Conservation (phyloP, 1,284 basidiomycete genomes). For the Amylostereum areolatum region DNA sequence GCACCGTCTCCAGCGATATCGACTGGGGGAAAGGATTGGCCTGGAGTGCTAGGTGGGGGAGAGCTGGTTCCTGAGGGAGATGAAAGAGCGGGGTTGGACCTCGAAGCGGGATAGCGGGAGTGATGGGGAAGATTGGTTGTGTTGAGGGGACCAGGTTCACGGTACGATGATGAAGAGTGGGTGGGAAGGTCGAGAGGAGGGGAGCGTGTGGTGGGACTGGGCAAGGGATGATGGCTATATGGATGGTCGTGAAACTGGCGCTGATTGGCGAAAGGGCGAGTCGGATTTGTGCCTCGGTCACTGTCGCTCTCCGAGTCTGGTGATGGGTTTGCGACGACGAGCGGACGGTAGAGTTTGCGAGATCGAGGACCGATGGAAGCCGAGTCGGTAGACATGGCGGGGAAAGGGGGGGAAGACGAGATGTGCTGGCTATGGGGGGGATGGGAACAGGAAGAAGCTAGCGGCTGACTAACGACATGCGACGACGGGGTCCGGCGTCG, state of each 20-base stretch:
- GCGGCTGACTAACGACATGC: too few relatives aligned
- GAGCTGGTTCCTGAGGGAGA: constrained; percentile 64
- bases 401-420: constrained; percentile 7
- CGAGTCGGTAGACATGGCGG: constrained; percentile 38
- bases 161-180: constrained; percentile 20
- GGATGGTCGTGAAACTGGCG: constrained; percentile 14
- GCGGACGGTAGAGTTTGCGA: constrained; percentile 18
- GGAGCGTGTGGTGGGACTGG: constrained; percentile 5
- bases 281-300: constrained; percentile 27
- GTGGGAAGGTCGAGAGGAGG: constrained; percentile 13
- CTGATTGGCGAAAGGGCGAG: constrained; percentile 4
- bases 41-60: constrained; percentile 62
- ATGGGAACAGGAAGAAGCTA: constrained; percentile 5
- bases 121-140: constrained; percentile 30
- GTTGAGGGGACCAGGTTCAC: constrained; percentile 20
- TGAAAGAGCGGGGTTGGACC: constrained; percentile 47
- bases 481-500: too few relatives aligned
- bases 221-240: constrained; percentile 11
- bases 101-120: constrained; percentile 29
- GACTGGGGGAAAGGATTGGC: constrained; percentile 37
- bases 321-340: constrained; percentile 57
- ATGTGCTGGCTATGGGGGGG: constrained; percentile 8
- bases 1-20: constrained; percentile 34
- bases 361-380: constrained; percentile 26
- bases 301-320: constrained; percentile 40